Conservation (phyloP, 768 basidiomycete genomes). For the Tephrocybe sp. region DNA sequence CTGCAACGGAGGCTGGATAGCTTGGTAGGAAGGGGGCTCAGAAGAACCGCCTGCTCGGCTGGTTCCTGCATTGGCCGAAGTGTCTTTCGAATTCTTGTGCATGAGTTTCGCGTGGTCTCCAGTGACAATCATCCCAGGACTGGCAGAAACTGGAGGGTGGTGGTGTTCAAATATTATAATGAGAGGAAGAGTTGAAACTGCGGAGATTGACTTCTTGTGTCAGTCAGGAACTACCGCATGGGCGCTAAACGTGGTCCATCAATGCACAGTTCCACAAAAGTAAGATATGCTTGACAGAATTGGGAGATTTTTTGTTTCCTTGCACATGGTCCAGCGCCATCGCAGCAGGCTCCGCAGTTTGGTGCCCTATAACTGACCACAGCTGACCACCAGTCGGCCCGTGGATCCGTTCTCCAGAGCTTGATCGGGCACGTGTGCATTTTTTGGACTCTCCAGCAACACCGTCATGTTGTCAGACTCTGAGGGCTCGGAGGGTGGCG, state of each 20-base stretch:
- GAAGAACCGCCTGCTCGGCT: conserved; percentile 1
- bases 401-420: too few species aligned
- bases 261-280: too few species aligned
- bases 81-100: neutral
- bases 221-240: too few species aligned
- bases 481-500: conserved; percentile 42
- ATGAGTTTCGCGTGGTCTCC: conserved; percentile 12
- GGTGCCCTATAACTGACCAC: too few species aligned
- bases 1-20: conserved; percentile 2
- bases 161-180: neutral
- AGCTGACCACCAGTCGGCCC: too few species aligned
- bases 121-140: conserved; percentile 12
- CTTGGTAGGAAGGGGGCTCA: conserved; percentile 13
- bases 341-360: too few species aligned
- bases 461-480: conserved; percentile 46
- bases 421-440: conserved; percentile 7
- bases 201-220: too few species aligned
- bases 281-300: too few species aligned
- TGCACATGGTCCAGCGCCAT: too few species aligned
- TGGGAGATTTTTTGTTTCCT: too few species aligned
- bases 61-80: neutral
- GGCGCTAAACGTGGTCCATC: too few species aligned
- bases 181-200: neutral
- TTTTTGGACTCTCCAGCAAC: neutral
- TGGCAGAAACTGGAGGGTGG: neutral